Evolutionary conservation across 192 early-diverging fungal genomes (phyloP), one percentile per base, ranked within the genome.

Genomic region (Spinellus fusiger): DNA sequence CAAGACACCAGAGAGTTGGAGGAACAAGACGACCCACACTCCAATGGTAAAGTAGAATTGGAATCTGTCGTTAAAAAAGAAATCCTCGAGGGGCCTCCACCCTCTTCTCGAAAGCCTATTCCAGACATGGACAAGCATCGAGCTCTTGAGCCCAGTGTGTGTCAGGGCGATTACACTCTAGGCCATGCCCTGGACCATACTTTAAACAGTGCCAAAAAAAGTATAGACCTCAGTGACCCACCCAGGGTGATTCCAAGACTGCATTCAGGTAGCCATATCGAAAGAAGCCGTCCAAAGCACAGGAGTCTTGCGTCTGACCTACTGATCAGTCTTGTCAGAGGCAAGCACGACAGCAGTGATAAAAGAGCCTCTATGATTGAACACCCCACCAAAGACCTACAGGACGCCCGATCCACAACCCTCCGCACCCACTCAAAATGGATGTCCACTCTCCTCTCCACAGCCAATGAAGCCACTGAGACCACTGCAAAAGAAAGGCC

Each of bases 91-190:
- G 34, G 25, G n/a, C 23, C 35, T 38, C 12, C 7, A 26, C 35
- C 34, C 32, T 22, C 54, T 34, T 35, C 54, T 16, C 32, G 54
- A 15, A 56, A 56, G 34, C 1, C n/a, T 8, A 56, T 56, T 56
- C 40, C 35, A 16, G 35, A 38, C n/a, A 33, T n/a, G n/a, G n/a
- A n/a, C n/a, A n/a, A n/a, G n/a, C n/a, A n/a, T n/a, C n/a, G n/a
- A n/a, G n/a, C n/a, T n/a, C n/a, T n/a, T n/a, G n/a, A n/a, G n/a
- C n/a, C n/a, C n/a, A n/a, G n/a, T n/a, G n/a, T n/a, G n/a, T n/a
- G n/a, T n/a, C n/a, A n/a, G n/a, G n/a, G n/a, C n/a, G n/a, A n/a
- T n/a, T n/a, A n/a, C n/a, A n/a, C n/a, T n/a, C n/a, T n/a, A n/a
- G n/a, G n/a, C n/a, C n/a, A n/a, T n/a, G n/a, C n/a, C n/a, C n/a